Conservation (phyloP, 164 flowering plant genomes). For the Paratinospora sagittata region DNA sequence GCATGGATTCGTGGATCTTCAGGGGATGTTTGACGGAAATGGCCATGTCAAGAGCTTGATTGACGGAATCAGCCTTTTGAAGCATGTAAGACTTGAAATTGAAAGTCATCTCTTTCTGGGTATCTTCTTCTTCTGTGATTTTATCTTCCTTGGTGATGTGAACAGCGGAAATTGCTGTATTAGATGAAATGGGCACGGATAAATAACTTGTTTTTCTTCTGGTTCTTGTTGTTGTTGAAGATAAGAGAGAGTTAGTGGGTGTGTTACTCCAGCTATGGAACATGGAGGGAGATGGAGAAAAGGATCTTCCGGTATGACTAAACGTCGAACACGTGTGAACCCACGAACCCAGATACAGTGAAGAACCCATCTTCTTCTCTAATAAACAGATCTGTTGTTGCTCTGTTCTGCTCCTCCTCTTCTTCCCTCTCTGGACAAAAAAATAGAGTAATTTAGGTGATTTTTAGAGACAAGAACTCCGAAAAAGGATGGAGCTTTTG, state of each 20-base stretch:
- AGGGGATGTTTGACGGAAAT: constrained; percentile 42
- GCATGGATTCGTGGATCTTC: constrained; percentile 71
- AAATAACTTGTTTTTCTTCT: constrained; percentile 6
- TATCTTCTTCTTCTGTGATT: constrained; percentile 4
- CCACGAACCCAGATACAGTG: constrained; percentile 34
- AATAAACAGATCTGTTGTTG: not conserved
- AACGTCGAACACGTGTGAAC: constrained; percentile 26
- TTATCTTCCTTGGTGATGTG: constrained; percentile 27
- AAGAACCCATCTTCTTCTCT: constrained; percentile 31
- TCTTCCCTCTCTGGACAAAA: too few species aligned
- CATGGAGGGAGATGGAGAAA: constrained; percentile 14
- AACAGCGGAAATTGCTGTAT: constrained; percentile 26
- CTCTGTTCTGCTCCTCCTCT: too few species aligned
- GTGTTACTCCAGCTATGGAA: constrained; percentile 7
- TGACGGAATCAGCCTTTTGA: constrained; percentile 43
- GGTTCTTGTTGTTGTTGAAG: not conserved
- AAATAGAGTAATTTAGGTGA: not conserved
- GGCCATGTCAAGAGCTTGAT: constrained; percentile 50
- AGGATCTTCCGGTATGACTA: constrained; percentile 26
- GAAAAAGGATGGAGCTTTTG: not conserved
- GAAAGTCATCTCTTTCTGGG: constrained; percentile 22
- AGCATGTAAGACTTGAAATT: constrained; percentile 54
- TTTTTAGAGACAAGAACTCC: too few species aligned
- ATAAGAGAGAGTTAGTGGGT: constrained; percentile 4
- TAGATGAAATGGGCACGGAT: too few species aligned